phyloP scores from a whole-genome alignment of 2,329 filamentous ascomycete genomes.

The Aspergillus costaricaensis region DNA sequence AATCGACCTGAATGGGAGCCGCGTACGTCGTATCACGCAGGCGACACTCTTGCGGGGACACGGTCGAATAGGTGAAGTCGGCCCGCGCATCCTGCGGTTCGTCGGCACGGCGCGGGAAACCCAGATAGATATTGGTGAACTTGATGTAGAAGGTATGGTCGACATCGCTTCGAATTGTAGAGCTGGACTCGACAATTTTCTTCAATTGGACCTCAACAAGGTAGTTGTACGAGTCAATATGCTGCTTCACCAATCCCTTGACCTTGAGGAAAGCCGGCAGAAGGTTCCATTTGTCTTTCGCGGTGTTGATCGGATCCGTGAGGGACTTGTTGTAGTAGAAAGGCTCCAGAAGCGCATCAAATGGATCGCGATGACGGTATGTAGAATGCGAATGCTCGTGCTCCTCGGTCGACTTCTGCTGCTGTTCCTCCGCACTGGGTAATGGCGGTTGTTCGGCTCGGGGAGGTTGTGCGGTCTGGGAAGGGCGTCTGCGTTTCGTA shows the following conservation, averaged over 20 bases:
- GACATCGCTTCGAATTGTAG: constrained; percentile 84
- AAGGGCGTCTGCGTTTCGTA: constrained; percentile 30
- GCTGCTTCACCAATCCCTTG: constrained; percentile 94
- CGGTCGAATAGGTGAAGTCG: constrained; percentile 48
- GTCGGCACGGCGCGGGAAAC: constrained; percentile 76
- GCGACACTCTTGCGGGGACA: constrained; percentile 95
- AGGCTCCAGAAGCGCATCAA: constrained; percentile 66
- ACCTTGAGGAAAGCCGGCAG: constrained; percentile 97
- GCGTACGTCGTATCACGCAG: constrained; percentile 97
- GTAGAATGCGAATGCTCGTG: constrained; percentile 23
- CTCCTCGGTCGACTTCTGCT: constrained; percentile 23
- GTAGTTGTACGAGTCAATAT: constrained; percentile 98
- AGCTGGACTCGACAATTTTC: constrained; percentile 91
- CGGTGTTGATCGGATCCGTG: constrained; percentile 70
- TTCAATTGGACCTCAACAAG: constrained; percentile 96
- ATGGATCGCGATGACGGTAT: constrained; percentile 44
- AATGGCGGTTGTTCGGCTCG: constrained; percentile 20
- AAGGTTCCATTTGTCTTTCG: constrained; percentile 90
- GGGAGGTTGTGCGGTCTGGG: constrained; percentile 28
- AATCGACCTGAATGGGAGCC: constrained; percentile 89
- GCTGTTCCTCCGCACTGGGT: constrained; percentile 17
- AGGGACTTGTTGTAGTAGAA: constrained; percentile 70
- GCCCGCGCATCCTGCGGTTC: constrained; percentile 59
- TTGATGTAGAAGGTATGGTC: constrained; percentile 92
- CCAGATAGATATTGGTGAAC: constrained; percentile 88